Evolutionary conservation across 257 asterid species (phyloP).

Genomic region (Rauvolfia tetraphylla): DNA sequence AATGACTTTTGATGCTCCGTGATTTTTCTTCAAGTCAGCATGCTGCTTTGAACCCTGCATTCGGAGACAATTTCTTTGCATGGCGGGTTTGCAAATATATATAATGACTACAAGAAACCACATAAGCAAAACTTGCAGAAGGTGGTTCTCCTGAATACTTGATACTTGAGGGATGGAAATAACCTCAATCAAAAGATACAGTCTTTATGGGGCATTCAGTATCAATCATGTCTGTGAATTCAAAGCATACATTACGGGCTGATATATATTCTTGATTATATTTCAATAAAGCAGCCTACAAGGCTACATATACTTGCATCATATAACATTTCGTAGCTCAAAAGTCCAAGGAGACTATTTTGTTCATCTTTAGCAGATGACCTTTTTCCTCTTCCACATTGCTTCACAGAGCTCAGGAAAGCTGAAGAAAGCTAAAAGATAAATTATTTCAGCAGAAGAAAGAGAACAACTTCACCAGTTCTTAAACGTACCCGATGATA

Average conservation of each 20-base stretch:
- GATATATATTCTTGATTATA: neutral
- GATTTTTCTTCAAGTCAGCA: slow-evolving; percentile 16
- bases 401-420: neutral
- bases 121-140: neutral
- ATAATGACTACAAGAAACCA: neutral
- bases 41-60: slow-evolving; percentile 52
- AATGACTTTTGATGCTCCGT: slow-evolving; percentile 33
- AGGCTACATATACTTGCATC: neutral
- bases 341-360: neutral
- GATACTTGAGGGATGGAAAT: too few species aligned
- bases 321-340: neutral
- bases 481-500: slow-evolving; percentile 16
- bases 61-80: slow-evolving; percentile 4
- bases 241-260: neutral
- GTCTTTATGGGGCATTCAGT: neutral
- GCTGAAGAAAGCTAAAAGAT: neutral
- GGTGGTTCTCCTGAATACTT: too few species aligned
- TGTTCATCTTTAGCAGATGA: too few species aligned
- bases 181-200: neutral
- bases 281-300: neutral
- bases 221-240: neutral
- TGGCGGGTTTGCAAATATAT: neutral
- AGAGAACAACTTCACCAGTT: neutral
- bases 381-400: neutral
- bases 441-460: slow-evolving; percentile 1